Evolutionary conservation across 495 filamentous ascomycete genomes (phyloP).

Genomic region (Hypoxylon lenormandii): DNA sequence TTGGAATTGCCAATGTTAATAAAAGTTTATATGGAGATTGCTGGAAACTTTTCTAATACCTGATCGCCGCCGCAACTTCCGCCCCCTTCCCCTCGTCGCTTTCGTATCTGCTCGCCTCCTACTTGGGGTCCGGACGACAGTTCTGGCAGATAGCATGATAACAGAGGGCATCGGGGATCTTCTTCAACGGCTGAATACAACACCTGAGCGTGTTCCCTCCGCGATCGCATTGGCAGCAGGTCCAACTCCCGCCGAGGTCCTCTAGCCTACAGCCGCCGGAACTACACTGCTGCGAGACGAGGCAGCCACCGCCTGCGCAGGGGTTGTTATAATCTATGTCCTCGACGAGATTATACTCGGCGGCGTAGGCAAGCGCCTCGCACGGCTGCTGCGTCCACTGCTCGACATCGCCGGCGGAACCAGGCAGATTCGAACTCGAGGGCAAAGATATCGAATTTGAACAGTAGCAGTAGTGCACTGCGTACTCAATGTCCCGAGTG

Average conservation of each 20-base stretch:
- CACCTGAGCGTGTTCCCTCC: slow-evolving; percentile 56
- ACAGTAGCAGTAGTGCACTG: slow-evolving; percentile 58
- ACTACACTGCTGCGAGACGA: slow-evolving; percentile 56
- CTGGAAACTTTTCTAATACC: neutral
- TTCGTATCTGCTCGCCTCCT: neutral
- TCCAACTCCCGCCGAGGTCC: slow-evolving; percentile 58
- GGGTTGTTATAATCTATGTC: slow-evolving; percentile 55
- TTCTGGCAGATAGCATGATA: slow-evolving; percentile 46
- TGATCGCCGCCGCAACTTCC: neutral
- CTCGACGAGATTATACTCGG: slow-evolving; percentile 47
- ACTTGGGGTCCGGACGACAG: slow-evolving; percentile 30
- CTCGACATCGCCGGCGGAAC: slow-evolving; percentile 8
- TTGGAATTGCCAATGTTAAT: too few species aligned
- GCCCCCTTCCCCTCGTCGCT: neutral
- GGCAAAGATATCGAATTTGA: slow-evolving; percentile 34
- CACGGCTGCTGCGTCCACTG: slow-evolving; percentile 38
- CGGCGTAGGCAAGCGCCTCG: slow-evolving; percentile 31
- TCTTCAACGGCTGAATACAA: slow-evolving; percentile 52
- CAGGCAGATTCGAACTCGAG: neutral
- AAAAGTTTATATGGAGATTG: neutral
- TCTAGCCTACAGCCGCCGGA: slow-evolving; percentile 59
- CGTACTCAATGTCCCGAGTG: slow-evolving; percentile 54
- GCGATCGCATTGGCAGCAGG: slow-evolving; percentile 58
- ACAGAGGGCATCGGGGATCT: slow-evolving; percentile 61
- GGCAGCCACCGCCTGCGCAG: slow-evolving; percentile 58